Conservation (phyloP, 306 rosid species). For the Corylus avellana region DNA sequence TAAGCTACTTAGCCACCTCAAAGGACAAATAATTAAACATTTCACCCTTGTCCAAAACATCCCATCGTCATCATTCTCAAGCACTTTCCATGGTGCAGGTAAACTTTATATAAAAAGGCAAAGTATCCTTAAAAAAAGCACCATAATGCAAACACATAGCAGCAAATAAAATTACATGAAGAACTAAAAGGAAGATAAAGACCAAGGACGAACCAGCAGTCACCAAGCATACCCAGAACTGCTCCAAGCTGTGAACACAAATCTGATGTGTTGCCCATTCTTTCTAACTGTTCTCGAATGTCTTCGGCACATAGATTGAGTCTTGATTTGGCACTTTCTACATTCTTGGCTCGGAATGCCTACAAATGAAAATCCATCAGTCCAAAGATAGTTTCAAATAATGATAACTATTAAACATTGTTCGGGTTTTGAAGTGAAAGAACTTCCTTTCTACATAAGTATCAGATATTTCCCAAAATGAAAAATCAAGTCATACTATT, state of each 20-base stretch:
- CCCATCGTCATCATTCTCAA: slow-evolving; percentile 1
- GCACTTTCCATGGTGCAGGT: slow-evolving; percentile 3
- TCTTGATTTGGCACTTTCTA: slow-evolving; percentile 94
- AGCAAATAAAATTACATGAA: background rate
- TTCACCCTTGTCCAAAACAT: background rate
- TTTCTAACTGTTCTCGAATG: slow-evolving; percentile 73
- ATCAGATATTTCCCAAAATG: too few relatives aligned
- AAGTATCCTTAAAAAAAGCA: slow-evolving; percentile 6
- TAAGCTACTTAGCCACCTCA: background rate
- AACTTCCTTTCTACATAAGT: background rate
- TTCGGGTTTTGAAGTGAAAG: background rate
- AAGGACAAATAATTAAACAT: background rate
- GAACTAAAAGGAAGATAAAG: background rate
- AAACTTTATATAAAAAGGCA: background rate
- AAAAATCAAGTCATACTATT: too few relatives aligned
- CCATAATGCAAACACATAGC: background rate
- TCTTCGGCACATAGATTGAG: slow-evolving; percentile 82
- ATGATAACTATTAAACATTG: background rate
- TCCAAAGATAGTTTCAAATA: background rate
- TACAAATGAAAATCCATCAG: slow-evolving; percentile 36
- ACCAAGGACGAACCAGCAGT: slow-evolving; percentile 73
- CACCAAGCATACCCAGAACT: slow-evolving; percentile 98
- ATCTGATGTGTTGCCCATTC: slow-evolving; percentile 69
- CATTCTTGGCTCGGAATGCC: slow-evolving; percentile 94
- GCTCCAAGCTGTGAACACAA: slow-evolving; percentile 98